Evolutionary conservation across 352 stramenopile species (phyloP).

Genomic region (Phytophthora hybrid): DNA sequence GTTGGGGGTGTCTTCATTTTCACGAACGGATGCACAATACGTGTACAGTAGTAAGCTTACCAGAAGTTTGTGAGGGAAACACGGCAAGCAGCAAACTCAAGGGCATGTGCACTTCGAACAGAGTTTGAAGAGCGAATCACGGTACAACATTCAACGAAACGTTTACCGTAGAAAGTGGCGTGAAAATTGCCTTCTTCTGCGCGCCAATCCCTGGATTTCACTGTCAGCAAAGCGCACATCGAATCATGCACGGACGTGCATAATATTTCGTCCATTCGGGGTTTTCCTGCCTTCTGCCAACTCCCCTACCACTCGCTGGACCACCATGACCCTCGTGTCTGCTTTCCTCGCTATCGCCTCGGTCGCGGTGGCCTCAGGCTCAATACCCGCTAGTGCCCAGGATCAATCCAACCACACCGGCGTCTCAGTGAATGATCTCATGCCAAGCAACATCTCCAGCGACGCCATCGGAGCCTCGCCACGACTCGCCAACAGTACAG

Average conservation of each 20-base stretch:
- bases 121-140: no score
- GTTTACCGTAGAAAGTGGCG: background rate
- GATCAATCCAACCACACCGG: constrained; percentile 9
- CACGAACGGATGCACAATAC: no score
- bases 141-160: background rate
- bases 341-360: background rate
- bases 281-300: constrained; percentile 9
- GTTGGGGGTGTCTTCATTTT: no score
- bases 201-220: background rate
- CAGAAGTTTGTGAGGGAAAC: no score
- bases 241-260: no score
- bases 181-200: no score
- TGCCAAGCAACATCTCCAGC: constrained; percentile 40
- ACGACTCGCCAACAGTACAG: constrained; percentile 13
- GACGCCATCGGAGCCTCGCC: constrained; percentile 23
- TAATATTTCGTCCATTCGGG: constrained; percentile 2
- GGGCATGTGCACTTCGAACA: background rate
- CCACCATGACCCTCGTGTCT: constrained; percentile 10
- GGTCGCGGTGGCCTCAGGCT: background rate
- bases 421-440: constrained; percentile 9
- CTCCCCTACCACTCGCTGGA: background rate
- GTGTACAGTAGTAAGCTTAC: no score
- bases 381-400: background rate
- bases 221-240: background rate
- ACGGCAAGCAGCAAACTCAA: no score